These are phyloP conservation scores for Babesia ovata DNA, from an alignment of 169 alveolate species.

Conservation along the genomic window DNA sequence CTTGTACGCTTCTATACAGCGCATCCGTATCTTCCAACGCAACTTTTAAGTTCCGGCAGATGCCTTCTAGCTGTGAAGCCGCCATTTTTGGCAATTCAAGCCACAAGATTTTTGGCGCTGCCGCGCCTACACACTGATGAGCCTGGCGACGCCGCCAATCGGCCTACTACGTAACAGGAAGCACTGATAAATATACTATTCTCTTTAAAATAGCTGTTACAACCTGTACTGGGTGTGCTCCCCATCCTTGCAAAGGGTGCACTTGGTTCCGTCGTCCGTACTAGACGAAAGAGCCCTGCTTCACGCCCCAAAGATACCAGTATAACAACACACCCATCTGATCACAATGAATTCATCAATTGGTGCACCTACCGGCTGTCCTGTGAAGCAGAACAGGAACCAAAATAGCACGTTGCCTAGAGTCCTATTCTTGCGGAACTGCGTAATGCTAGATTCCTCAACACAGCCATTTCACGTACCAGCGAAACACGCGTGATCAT, in stretches of 20 bases:
- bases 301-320: conserved; percentile 76
- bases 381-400: conserved; percentile 91
- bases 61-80: conserved; percentile 31
- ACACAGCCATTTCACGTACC: conserved; percentile 52
- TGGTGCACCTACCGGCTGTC: conserved; percentile 87
- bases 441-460: conserved; percentile 8
- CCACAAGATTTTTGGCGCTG: background rate
- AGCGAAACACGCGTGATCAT: conserved; percentile 63
- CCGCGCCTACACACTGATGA: background rate
- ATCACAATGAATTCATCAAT: too few relatives aligned
- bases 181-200: background rate
- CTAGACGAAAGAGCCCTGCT: conserved; percentile 65
- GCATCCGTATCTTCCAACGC: conserved; percentile 35
- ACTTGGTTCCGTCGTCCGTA: background rate
- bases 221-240: background rate
- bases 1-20: conserved; percentile 25
- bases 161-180: background rate
- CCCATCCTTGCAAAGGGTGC: conserved; percentile 31
- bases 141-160: background rate
- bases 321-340: conserved; percentile 68
- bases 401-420: conserved; percentile 90
- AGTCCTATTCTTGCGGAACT: conserved; percentile 80
- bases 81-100: conserved; percentile 13
- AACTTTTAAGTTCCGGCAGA: conserved; percentile 20
- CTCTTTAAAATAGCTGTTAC: background rate